These are phyloP conservation scores for Exserohilum turcica DNA, from an alignment of 2,329 filamentous ascomycete genomes.

Conservation along the genomic window DNA sequence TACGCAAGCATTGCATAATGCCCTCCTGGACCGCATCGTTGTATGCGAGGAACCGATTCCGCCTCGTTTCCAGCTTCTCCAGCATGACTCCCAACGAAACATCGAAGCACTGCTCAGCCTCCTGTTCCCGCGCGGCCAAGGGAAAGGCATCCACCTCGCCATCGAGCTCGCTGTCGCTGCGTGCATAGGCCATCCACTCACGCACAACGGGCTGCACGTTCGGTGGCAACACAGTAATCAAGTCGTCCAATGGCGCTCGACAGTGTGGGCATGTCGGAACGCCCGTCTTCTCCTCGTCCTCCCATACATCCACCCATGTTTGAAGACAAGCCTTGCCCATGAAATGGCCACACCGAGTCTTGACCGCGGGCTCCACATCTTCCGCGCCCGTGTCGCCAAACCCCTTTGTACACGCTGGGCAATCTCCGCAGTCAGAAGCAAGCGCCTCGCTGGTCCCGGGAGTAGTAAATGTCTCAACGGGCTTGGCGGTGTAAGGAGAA, in stretches of 20 bases:
- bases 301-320: neutral
- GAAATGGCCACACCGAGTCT: neutral
- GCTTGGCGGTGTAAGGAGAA: neutral
- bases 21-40: neutral
- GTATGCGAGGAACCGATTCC: neutral
- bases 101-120: neutral
- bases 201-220: neutral
- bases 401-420: neutral
- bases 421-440: neutral
- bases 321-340: neutral
- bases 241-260: neutral
- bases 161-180: neutral
- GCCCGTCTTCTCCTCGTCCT: neutral
- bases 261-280: neutral
- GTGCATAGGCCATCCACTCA: neutral
- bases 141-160: neutral
- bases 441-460: neutral
- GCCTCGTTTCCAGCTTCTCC: neutral
- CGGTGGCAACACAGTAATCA: neutral
- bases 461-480: neutral
- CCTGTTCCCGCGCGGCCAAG: neutral
- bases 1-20: neutral
- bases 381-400: neutral
- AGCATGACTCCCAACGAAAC: neutral
- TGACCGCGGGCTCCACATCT: neutral